Conservation (phyloP, 495 filamentous ascomycete species). For the Aspergillus indologenus region DNA sequence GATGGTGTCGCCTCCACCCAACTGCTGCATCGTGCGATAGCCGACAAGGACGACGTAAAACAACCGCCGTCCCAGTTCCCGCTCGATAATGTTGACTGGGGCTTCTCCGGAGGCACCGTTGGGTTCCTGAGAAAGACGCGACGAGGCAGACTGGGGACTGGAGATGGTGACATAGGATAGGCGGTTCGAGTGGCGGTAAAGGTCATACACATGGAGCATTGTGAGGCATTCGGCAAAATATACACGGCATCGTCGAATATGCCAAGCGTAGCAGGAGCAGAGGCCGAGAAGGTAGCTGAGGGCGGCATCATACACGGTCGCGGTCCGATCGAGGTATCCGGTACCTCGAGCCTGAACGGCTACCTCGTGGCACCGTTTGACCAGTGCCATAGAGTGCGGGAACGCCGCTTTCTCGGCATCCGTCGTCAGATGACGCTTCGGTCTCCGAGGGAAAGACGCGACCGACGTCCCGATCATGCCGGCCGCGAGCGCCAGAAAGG, state of each 20-base stretch:
- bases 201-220: constrained; percentile 64
- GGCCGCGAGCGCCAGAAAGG: constrained; percentile 73
- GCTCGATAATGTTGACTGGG: constrained; percentile 62
- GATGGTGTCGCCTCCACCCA: constrained; percentile 63
- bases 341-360: constrained; percentile 68
- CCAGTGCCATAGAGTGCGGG: constrained; percentile 66
- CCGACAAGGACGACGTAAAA: constrained; percentile 76
- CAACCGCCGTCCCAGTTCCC: constrained; percentile 73
- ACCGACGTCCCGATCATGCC: constrained; percentile 77
- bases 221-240: constrained; percentile 73
- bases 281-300: constrained; percentile 82
- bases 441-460: constrained; percentile 78
- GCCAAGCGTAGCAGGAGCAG: constrained; percentile 65
- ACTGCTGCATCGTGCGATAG: constrained; percentile 60
- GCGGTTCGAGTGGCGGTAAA: constrained; percentile 49
- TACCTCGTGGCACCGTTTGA: constrained; percentile 70
- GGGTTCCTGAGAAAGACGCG: constrained; percentile 23
- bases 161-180: constrained; percentile 17
- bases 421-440: constrained; percentile 64
- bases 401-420: constrained; percentile 45
- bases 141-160: constrained; percentile 31
- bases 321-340: constrained; percentile 61
- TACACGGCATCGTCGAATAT: constrained; percentile 61
- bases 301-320: constrained; percentile 75
- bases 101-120: constrained; percentile 19